Evolutionary conservation across 2,329 filamentous ascomycete genomes (phyloP).

Genomic region (Ophiostoma sp.): DNA sequence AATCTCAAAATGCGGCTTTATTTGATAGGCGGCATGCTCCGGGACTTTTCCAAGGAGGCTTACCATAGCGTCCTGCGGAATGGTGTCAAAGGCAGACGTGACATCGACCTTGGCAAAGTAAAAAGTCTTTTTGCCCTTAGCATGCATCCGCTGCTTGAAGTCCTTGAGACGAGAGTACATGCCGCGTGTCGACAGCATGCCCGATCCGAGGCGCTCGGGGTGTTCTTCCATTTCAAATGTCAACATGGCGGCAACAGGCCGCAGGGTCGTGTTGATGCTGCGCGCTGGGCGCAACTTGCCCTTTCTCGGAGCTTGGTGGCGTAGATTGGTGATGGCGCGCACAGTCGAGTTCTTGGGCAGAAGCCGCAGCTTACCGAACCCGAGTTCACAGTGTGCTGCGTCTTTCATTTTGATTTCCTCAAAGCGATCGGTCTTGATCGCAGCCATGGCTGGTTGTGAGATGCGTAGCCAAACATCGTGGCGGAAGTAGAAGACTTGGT

Average conservation of each 20-base stretch:
- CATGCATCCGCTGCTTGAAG: slow-evolving; percentile 60
- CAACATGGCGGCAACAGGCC: slow-evolving; percentile 73
- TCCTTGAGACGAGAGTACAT: slow-evolving; percentile 70
- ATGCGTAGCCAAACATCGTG: slow-evolving; percentile 87
- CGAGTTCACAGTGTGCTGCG: slow-evolving; percentile 62
- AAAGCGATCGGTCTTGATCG: slow-evolving; percentile 72
- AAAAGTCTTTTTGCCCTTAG: slow-evolving; percentile 46
- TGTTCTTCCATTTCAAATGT: slow-evolving; percentile 69
- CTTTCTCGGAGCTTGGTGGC: slow-evolving; percentile 56
- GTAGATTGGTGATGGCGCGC: slow-evolving; percentile 84
- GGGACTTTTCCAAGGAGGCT: slow-evolving; percentile 61
- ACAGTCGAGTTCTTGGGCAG: slow-evolving; percentile 77
- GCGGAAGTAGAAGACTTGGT: slow-evolving; percentile 87
- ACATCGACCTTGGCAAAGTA: slow-evolving; percentile 96
- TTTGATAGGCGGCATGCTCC: slow-evolving; percentile 62
- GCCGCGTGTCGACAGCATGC: slow-evolving; percentile 78
- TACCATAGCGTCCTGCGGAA: slow-evolving; percentile 77
- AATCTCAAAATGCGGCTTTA: slow-evolving; percentile 74
- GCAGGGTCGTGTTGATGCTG: slow-evolving; percentile 56
- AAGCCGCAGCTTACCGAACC: slow-evolving; percentile 76
- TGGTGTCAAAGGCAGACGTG: slow-evolving; percentile 89
- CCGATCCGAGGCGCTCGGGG: slow-evolving; percentile 68
- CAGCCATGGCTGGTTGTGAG: slow-evolving; percentile 68
- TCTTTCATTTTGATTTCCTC: slow-evolving; percentile 67
- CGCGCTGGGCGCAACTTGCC: slow-evolving; percentile 33